A percentile compares a stretch with the other conserved stretches of the same genome.
Conservation (phyloP, 2,329 filamentous ascomycete species). For the Cordyceps pruinosa region DNA sequence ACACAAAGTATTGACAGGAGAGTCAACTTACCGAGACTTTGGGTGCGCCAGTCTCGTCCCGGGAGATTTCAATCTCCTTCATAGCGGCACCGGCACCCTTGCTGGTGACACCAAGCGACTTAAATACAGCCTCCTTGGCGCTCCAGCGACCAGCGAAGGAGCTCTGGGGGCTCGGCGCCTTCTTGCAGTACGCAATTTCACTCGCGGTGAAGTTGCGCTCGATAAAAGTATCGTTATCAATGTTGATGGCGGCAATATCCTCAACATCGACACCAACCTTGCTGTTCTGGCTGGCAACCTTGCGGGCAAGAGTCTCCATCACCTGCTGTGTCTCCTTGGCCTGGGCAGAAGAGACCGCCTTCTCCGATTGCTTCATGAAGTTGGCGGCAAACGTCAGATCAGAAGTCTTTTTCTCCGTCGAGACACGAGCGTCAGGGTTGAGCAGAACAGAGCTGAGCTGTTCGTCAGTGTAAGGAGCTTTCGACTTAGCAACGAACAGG, state of each 20-base stretch:
- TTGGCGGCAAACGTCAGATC: constrained; percentile 66
- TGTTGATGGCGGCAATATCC: constrained; percentile 78
- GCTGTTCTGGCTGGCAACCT: constrained; percentile 50
- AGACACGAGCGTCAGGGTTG: constrained; percentile 85
- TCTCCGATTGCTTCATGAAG: constrained; percentile 59
- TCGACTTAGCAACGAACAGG: constrained; percentile 90
- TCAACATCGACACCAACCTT: constrained; percentile 94
- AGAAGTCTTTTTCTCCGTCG: constrained; percentile 77
- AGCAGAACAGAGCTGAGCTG: constrained; percentile 85
- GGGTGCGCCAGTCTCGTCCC: constrained; percentile 75
- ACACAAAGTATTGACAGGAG: not conserved
- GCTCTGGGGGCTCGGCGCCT: constrained; percentile 71
- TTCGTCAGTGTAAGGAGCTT: constrained; percentile 82
- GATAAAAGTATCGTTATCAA: constrained; percentile 88
- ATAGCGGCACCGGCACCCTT: constrained; percentile 83
- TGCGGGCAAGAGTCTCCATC: constrained; percentile 68
- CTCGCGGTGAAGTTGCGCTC: constrained; percentile 85
- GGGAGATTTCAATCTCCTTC: constrained; percentile 89
- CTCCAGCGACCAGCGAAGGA: constrained; percentile 95
- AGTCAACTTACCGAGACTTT: constrained; percentile 66
- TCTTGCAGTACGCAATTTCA: constrained; percentile 82
- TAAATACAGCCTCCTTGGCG: constrained; percentile 98
- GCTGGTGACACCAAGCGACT: constrained; percentile 81
- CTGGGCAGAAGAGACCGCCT: constrained; percentile 42
- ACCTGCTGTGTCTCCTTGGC: constrained; percentile 63